Conservation (phyloP, 805 yeast species). For the Saccharomycopsis fodiens region DNA sequence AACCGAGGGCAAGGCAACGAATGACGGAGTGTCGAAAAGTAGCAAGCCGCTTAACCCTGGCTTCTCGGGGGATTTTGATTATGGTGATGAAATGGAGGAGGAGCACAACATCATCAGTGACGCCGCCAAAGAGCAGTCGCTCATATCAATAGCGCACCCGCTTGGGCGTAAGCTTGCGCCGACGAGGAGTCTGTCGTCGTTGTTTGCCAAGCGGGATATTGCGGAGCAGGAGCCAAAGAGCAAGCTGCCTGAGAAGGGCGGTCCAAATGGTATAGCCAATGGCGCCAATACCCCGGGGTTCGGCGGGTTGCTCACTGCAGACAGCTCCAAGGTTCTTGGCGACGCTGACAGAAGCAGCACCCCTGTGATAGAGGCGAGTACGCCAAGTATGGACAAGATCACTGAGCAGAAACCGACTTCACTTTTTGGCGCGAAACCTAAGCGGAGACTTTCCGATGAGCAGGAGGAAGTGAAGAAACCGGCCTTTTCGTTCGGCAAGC, state of each 20-base stretch:
- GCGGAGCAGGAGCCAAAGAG: background rate
- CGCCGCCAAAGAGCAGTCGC: constrained; percentile 1
- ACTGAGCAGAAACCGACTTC: background rate
- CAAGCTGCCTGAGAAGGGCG: too few species aligned
- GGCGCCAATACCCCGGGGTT: background rate
- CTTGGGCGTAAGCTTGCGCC: background rate
- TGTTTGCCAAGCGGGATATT: background rate
- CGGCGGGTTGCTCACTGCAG: background rate
- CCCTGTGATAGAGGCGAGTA: background rate
- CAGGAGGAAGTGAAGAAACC: background rate
- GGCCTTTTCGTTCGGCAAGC: background rate
- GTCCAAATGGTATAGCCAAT: background rate
- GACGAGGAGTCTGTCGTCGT: background rate
- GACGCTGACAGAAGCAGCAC: background rate
- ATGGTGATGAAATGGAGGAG: constrained; percentile 14
- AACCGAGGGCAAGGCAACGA: background rate
- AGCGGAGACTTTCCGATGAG: background rate
- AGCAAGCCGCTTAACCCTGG: background rate
- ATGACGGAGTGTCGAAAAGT: too few species aligned
- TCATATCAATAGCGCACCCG: background rate
- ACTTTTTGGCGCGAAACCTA: background rate
- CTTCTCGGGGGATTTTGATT: constrained; percentile 8
- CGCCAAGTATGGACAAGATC: background rate
- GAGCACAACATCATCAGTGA: constrained; percentile 11
- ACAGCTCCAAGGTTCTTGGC: background rate